Conservation (phyloP, 2,329 filamentous ascomycete species). For the Calonectria pseudoreteaudii region DNA sequence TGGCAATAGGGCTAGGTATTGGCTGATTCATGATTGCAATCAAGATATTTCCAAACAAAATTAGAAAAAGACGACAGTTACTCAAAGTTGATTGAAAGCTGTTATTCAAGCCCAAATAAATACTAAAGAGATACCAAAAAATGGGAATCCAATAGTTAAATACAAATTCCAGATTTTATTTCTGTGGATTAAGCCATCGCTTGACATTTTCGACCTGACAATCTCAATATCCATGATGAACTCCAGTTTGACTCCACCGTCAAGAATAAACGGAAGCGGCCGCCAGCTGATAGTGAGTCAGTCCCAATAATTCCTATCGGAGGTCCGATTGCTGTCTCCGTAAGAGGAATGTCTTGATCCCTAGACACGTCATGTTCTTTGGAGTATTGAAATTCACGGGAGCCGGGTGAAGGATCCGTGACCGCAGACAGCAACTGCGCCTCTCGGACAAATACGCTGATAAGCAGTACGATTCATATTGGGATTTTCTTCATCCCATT, state of each 20-base stretch:
- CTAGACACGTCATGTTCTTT: constrained; percentile 7
- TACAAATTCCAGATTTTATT: constrained; percentile 6
- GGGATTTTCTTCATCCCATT: neutral
- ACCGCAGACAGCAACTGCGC: neutral
- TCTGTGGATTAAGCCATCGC: neutral
- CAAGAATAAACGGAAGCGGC: constrained; percentile 1
- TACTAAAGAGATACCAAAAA: neutral
- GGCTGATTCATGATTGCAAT: constrained; percentile 14
- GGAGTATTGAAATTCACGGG: constrained; percentile 9
- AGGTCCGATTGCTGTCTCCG: neutral
- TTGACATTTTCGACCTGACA: neutral
- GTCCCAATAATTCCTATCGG: neutral
- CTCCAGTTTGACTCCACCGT: constrained; percentile 5
- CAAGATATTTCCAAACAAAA: neutral
- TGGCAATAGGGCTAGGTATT: constrained; percentile 39
- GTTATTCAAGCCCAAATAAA: neutral
- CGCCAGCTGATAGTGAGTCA: constrained; percentile 6
- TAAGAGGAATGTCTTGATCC: neutral
- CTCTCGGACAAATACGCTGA: constrained; percentile 4
- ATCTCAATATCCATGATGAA: constrained; percentile 8
- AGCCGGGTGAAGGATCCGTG: constrained; percentile 15
- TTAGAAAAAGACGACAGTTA: neutral
- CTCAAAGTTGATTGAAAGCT: neutral
- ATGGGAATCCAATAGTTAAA: no score
- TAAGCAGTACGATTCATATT: neutral